These are phyloP conservation scores for Trichosporon asahii DNA, from an alignment of 1,284 basidiomycete genomes.

Conservation along the genomic window DNA sequence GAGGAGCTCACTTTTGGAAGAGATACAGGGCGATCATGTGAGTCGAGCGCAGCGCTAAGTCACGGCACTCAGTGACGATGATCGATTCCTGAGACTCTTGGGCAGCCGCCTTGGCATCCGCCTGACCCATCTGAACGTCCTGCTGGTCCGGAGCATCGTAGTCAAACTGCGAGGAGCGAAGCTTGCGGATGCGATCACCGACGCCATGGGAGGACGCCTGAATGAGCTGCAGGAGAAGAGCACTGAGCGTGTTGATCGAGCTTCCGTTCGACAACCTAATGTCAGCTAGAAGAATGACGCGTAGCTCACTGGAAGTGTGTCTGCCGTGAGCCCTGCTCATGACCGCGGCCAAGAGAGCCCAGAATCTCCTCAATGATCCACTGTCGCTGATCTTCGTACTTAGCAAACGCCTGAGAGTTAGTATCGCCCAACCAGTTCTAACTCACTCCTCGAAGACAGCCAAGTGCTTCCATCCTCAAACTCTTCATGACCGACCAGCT, in stretches of 20 bases:
- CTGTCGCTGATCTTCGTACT: constrained; percentile 78
- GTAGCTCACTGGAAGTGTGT: constrained; percentile 71
- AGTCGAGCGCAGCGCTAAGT: constrained; percentile 76
- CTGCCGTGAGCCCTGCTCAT: constrained; percentile 80
- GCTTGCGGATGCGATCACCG: constrained; percentile 34
- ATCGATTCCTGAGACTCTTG: constrained; percentile 11
- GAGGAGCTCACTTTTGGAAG: constrained; percentile 62
- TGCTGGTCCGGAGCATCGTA: constrained; percentile 53
- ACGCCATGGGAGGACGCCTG: constrained; percentile 86
- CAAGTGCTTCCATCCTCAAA: constrained; percentile 73
- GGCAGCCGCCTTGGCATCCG: constrained; percentile 5
- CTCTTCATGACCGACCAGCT: constrained; percentile 62
- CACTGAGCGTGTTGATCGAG: constrained; percentile 86
- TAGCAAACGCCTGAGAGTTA: constrained; percentile 70
- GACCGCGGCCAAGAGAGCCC: constrained; percentile 79
- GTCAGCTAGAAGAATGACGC: background rate
- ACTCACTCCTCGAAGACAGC: constrained; percentile 75
- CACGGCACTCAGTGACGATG: constrained; percentile 43
- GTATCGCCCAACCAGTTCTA: background rate
- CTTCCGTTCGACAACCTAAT: constrained; percentile 54
- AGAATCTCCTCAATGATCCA: constrained; percentile 98
- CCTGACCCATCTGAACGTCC: constrained; percentile 9
- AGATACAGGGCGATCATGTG: constrained; percentile 79
- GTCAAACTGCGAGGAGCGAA: constrained; percentile 59
- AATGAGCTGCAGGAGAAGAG: constrained; percentile 87